These are phyloP conservation scores for Thymus mandschuricus DNA, from an alignment of 257 asterid species.

Conservation along the genomic window DNA sequence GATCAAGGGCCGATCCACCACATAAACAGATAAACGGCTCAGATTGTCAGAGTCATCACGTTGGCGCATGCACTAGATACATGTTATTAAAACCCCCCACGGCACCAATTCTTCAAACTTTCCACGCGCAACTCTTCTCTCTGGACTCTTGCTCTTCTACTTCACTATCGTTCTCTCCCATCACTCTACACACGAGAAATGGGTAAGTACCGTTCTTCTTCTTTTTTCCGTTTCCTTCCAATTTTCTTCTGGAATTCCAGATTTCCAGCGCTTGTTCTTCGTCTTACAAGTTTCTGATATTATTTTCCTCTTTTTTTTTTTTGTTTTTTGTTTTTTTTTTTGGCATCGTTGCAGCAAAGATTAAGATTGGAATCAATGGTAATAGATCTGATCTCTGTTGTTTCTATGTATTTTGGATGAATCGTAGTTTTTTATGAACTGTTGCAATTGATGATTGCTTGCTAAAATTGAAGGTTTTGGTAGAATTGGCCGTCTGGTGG, in stretches of 20 bases:
- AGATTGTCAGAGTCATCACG: neutral
- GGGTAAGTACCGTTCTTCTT: slow-evolving; percentile 10
- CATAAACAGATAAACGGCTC: neutral
- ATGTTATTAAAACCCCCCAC: slow-evolving; percentile 7
- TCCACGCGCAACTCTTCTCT: slow-evolving; percentile 2
- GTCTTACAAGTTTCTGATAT: slow-evolving; percentile 3
- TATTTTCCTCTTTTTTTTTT: neutral
- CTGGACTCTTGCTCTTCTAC: slow-evolving; percentile 1
- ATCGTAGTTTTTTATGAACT: neutral
- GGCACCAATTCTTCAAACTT: slow-evolving; percentile 2
- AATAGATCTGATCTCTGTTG: slow-evolving; percentile 28
- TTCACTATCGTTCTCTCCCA: slow-evolving; percentile 16
- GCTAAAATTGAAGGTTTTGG: slow-evolving; percentile 50
- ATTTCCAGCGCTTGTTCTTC: neutral
- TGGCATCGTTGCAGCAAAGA: slow-evolving; percentile 45
- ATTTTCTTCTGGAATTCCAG: neutral
- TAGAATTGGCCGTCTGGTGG: slow-evolving; percentile 67
- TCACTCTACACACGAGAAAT: slow-evolving; percentile 23
- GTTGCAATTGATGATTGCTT: neutral
- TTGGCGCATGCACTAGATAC: slow-evolving; percentile 20
- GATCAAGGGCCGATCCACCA: neutral
- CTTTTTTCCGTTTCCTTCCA: neutral
- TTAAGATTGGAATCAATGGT: slow-evolving; percentile 83
- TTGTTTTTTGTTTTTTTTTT: neutral
- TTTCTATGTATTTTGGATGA: neutral